These are phyloP conservation scores for Somion occarium DNA, from an alignment of 1,284 basidiomycete species.

Conservation along the genomic window DNA sequence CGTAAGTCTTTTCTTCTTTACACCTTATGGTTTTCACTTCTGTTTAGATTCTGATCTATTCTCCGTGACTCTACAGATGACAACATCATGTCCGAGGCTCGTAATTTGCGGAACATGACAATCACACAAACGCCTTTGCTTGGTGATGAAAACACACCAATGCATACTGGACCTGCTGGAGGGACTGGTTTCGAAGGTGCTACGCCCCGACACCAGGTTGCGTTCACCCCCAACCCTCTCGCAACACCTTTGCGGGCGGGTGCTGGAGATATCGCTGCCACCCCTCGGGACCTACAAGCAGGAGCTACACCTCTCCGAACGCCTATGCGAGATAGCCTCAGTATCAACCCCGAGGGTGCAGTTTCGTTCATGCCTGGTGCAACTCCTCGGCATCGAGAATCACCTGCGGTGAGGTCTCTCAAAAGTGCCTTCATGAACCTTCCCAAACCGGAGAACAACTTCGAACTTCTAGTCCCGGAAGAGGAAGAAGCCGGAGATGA, in stretches of 20 bases:
- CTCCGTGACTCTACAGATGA: slow-evolving; percentile 60
- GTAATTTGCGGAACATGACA: slow-evolving; percentile 92
- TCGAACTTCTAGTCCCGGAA: slow-evolving; percentile 90
- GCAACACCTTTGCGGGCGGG: slow-evolving; percentile 71
- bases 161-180: slow-evolving; percentile 67
- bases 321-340: slow-evolving; percentile 86
- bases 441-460: slow-evolving; percentile 96
- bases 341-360: slow-evolving; percentile 76
- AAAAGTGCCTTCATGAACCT: slow-evolving; percentile 80
- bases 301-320: slow-evolving; percentile 83
- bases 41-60: slow-evolving; percentile 4
- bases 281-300: slow-evolving; percentile 49
- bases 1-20: slow-evolving; percentile 50
- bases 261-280: slow-evolving; percentile 49
- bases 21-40: background rate
- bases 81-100: slow-evolving; percentile 90
- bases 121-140: slow-evolving; percentile 91
- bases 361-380: slow-evolving; percentile 44
- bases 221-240: slow-evolving; percentile 94
- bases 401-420: slow-evolving; percentile 69
- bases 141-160: slow-evolving; percentile 93
- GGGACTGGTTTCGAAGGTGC: slow-evolving; percentile 91
- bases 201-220: slow-evolving; percentile 82
- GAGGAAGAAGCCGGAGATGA: slow-evolving; percentile 72
- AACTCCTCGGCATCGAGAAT: slow-evolving; percentile 67